These are phyloP conservation scores for Aspergillus tanneri DNA, from an alignment of 2,329 filamentous ascomycete genomes.

Conservation along the genomic window DNA sequence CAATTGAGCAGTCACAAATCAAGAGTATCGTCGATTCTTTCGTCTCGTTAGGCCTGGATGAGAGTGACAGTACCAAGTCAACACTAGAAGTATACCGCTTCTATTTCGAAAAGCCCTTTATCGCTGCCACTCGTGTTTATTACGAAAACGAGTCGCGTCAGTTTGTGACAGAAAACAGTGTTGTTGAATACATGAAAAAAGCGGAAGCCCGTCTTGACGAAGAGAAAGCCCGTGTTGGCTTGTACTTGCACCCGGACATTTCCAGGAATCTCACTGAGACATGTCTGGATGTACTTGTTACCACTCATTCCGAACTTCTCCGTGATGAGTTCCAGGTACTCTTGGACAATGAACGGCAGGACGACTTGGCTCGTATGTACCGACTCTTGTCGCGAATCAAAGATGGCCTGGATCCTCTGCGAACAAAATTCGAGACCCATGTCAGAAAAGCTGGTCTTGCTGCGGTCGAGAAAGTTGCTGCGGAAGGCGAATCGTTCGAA, in stretches of 20 bases:
- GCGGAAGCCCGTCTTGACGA: slow-evolving; percentile 85
- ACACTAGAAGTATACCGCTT: slow-evolving; percentile 92
- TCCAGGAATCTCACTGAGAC: slow-evolving; percentile 77
- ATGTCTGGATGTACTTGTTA: slow-evolving; percentile 86
- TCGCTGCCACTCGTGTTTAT: slow-evolving; percentile 78
- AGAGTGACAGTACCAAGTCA: slow-evolving; percentile 87
- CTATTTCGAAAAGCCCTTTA: slow-evolving; percentile 91
- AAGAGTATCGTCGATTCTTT: slow-evolving; percentile 97
- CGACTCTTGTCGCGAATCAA: slow-evolving; percentile 83
- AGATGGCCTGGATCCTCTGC: slow-evolving; percentile 84
- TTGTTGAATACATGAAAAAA: slow-evolving; percentile 99
- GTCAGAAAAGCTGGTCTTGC: slow-evolving; percentile 84
- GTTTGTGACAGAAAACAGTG: slow-evolving; percentile 93
- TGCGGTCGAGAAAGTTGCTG: slow-evolving; percentile 86
- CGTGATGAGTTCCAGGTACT: slow-evolving; percentile 94
- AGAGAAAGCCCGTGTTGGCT: slow-evolving; percentile 87
- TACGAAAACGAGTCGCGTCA: slow-evolving; percentile 90
- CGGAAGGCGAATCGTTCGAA: slow-evolving; percentile 84
- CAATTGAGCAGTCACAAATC: slow-evolving; percentile 94
- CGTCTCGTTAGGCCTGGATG: slow-evolving; percentile 89
- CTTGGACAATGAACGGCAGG: slow-evolving; percentile 88
- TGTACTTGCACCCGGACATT: slow-evolving; percentile 91
- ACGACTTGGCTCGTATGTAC: slow-evolving; percentile 97
- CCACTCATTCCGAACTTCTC: slow-evolving; percentile 79
- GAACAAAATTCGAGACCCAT: slow-evolving; percentile 85